Evolutionary conservation across 768 basidiomycete species (phyloP), one percentile per base, ranked within the genome.

Genomic region (Obba rivulosa): DNA sequence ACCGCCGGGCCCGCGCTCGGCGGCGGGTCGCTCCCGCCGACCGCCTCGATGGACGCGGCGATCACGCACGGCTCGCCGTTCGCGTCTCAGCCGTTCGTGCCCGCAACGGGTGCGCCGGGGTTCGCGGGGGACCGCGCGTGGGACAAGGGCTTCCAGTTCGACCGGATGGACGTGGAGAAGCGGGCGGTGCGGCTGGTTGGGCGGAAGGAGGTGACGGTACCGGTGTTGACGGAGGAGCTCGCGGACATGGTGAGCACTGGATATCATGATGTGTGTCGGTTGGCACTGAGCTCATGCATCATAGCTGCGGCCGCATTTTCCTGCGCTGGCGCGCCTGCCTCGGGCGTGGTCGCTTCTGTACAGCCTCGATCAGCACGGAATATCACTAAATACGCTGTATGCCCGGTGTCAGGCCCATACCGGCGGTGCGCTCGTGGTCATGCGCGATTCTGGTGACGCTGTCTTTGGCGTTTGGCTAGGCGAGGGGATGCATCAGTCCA

Each of bases 361-460:
- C 68, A 93, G 91, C 14, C 75, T 96, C 16, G 95, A 98, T 60
- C 93, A 96, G 59, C 88, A 98, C 56, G 95, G 95, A 0, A 92
- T 94, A 39, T 94, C 92, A 11, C 73, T 97, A 13, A 82, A 85
- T 39, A 96, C 95, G 1, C 76, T 97, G 4, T 97, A 96, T 63
- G 59, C 75, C 2, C 76, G 76, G 1, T 87, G 83, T 45, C 79
- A 78, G 43, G 57, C 63, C 4, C 65, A 67, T 20, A 66, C 61
- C 25, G 69, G 69, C 31, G 73, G 76, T 2, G 79, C 79, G 38
- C 55, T 97, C 9, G 55, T 97, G 1, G 76, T 80, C 5, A 65
- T 93, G 1, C 75, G 72, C 37, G 92, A 92, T 56, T 68, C 78
- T 0, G 65, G 72, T 7, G 83, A 82, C 5, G 68, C 70, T 3